phyloP scores from a whole-genome alignment of 1,284 basidiomycete genomes.

The Ustilago hordei region DNA sequence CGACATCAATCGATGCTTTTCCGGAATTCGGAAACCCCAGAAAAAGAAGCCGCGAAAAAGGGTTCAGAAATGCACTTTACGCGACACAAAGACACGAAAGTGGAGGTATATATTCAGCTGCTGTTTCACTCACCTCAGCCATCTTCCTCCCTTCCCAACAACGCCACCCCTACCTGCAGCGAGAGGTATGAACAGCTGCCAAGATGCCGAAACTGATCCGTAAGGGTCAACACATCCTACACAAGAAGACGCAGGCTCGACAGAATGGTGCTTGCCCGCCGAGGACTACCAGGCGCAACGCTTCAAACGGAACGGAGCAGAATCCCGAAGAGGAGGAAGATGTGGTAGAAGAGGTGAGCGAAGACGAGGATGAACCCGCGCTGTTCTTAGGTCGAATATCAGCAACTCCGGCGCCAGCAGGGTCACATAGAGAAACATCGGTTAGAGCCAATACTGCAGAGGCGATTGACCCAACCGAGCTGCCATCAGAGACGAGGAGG shows the following conservation, averaged over 20 bases:
- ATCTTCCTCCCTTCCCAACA: neutral
- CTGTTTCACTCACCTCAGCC: constrained; percentile 16
- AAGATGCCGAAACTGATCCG: constrained; percentile 50
- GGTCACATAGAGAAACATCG: neutral
- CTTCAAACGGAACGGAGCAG: neutral
- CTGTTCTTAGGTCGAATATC: constrained; percentile 36
- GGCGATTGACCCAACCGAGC: constrained; percentile 34
- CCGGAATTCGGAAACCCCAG: constrained; percentile 15
- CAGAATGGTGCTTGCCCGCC: constrained; percentile 11
- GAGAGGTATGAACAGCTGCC: constrained; percentile 9
- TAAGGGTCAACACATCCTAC: constrained; percentile 48
- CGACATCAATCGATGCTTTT: neutral
- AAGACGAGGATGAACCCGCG: neutral
- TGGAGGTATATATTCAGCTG: constrained; percentile 27
- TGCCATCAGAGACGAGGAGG: constrained; percentile 44
- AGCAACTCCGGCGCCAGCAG: constrained; percentile 21
- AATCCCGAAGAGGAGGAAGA: constrained; percentile 5
- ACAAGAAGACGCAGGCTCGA: constrained; percentile 28
- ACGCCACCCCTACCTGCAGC: neutral
- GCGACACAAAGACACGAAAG: constrained; percentile 6
- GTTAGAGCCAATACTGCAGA: neutral
- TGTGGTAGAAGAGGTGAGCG: neutral
- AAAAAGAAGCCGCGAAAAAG: constrained; percentile 14
- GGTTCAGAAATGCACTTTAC: constrained; percentile 17
- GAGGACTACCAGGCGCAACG: neutral